phyloP scores from a whole-genome alignment of 306 rosid genomes.

The Malus asiatica region DNA sequence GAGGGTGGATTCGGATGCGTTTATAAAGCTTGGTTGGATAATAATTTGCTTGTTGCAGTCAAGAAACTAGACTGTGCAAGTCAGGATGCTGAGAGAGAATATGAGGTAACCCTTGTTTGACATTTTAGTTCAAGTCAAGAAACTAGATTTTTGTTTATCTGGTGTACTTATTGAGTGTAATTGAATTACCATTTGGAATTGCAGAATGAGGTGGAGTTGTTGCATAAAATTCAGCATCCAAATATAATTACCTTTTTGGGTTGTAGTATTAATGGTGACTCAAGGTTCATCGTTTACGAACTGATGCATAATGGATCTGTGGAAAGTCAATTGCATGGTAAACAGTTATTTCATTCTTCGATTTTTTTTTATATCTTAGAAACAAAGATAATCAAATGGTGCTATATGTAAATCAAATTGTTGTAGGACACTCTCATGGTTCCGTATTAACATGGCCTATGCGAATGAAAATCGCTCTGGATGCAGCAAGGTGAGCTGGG shows the following conservation, averaged over 20 bases:
- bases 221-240: constrained; percentile 72
- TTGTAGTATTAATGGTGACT: constrained; percentile 46
- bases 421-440: constrained; percentile 76
- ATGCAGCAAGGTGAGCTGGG: constrained; percentile 66
- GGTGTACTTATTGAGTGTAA: neutral
- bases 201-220: constrained; percentile 83
- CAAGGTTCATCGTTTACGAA: constrained; percentile 65
- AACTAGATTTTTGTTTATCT: neutral
- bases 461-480: constrained; percentile 96
- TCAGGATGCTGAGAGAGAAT: constrained; percentile 65
- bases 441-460: constrained; percentile 74
- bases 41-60: constrained; percentile 62
- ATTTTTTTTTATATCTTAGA: neutral
- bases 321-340: constrained; percentile 84
- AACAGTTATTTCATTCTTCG: constrained; percentile 5
- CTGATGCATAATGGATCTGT: constrained; percentile 87
- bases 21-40: constrained; percentile 75
- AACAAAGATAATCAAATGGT: neutral
- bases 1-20: constrained; percentile 93
- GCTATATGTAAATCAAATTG: neutral
- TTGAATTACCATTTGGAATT: constrained; percentile 21
- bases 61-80: constrained; percentile 61
- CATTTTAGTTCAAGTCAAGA: neutral
- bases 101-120: constrained; percentile 43
- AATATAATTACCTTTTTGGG: constrained; percentile 70